Percentiles rank a stretch among this genome's conserved stretches.
Conservation (phyloP, 2,329 filamentous ascomycete genomes). For the Cyphellophora attinorum region DNA sequence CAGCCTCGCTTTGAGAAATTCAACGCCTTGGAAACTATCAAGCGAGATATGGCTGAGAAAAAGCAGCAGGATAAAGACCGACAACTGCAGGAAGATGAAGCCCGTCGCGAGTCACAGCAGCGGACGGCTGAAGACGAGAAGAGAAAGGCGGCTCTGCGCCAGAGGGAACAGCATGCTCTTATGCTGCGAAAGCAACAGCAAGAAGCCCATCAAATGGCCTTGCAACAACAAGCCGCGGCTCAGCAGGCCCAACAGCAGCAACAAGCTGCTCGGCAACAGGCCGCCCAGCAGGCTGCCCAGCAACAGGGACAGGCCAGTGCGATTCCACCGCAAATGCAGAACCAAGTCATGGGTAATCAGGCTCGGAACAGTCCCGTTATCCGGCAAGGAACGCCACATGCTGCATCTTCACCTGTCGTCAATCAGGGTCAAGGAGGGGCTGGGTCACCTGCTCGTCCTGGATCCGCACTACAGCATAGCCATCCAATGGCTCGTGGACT, state of each 20-base stretch:
- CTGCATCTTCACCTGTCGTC: slow-evolving; percentile 34
- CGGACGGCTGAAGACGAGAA: slow-evolving; percentile 39
- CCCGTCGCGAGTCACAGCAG: slow-evolving; percentile 37
- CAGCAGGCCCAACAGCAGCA: slow-evolving; percentile 23
- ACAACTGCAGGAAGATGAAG: slow-evolving; percentile 40
- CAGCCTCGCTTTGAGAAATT: slow-evolving; percentile 84
- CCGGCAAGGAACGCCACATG: slow-evolving; percentile 37
- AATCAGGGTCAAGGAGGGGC: slow-evolving; percentile 31
- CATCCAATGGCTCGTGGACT: slow-evolving; percentile 37
- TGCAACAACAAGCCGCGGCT: slow-evolving; percentile 34
- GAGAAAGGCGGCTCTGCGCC: slow-evolving; percentile 30
- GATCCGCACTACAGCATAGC: slow-evolving; percentile 36
- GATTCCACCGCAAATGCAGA: slow-evolving; percentile 31
- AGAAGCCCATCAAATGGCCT: slow-evolving; percentile 29
- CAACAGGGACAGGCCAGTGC: slow-evolving; percentile 37
- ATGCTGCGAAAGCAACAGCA: slow-evolving; percentile 23
- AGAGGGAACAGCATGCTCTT: slow-evolving; percentile 21
- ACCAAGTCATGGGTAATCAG: slow-evolving; percentile 25
- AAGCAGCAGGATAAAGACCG: slow-evolving; percentile 38
- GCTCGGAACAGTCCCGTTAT: slow-evolving; percentile 38
- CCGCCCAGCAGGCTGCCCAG: slow-evolving; percentile 18
- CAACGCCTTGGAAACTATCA: slow-evolving; percentile 82
- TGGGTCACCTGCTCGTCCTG: slow-evolving; percentile 35
- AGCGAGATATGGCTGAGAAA: slow-evolving; percentile 64
- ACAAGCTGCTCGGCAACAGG: slow-evolving; percentile 3